Base-by-base conservation (phyloP, 352 stramenopile species). In the Phytophthora pinifolia region DNA sequence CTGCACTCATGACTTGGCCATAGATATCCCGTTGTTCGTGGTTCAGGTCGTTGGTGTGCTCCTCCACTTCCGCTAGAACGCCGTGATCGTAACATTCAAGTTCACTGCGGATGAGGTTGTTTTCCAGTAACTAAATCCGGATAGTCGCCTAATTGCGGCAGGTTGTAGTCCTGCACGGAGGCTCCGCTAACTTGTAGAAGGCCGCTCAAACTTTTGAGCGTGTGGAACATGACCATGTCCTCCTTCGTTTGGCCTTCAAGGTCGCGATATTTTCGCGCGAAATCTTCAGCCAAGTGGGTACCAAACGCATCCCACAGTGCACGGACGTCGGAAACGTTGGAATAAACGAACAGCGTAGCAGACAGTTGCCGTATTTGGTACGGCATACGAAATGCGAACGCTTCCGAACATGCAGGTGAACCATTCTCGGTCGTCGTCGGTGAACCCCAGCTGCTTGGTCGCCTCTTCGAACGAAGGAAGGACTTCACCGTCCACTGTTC, bases 311-410 rank as follows among this genome's bases (percentile, higher is more conserved):
- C 30, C 47, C 46, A 72, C 12, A 78, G 20, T 4, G 20, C 20
- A 25, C 20, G 20, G 6, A 44, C 6, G 25, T 9, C 0, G 50
- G 8, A 20, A 67, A n/a, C 4, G 6, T 49, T 13, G 41, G 32
- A 63, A 18, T 71, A 67, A 0, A 66, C n/a, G 34, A 75, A 49
- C 2, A 75, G 61, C 0, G 43, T 70, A 20, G 31, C 62, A 25
- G 77, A 75, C 4, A 75, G 36, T 27, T 70, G 44, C 2, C 67
- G 60, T 10, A 77, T 47, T 20, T 72, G 63, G n/a, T n/a, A 60
- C 0, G 62, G 54, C 52, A 68, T 70, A 33, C 59, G 30, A n/a
- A 53, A 65, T 0, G 30, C 1, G 3, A 51, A 0, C 0, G 41
- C 57, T 43, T 72, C 52, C 5, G 20, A 6, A 6, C 29, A 80